These are phyloP conservation scores for Metschnikowia koreensis DNA, from an alignment of 805 yeast species.

Conservation along the genomic window DNA sequence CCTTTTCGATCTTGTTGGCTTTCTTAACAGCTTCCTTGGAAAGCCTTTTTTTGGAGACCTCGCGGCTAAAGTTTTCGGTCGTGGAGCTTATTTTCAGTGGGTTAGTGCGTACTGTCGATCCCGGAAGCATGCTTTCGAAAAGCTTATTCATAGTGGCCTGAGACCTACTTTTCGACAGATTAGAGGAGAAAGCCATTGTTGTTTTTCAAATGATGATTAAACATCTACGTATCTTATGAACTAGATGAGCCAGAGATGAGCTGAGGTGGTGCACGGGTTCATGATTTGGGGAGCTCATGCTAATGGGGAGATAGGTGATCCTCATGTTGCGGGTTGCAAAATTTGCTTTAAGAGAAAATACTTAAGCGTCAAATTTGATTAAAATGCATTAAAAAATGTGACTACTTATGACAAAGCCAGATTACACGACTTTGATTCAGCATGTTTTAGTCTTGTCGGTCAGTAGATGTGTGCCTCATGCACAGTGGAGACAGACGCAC, in stretches of 20 bases:
- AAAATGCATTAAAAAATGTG: too few relatives aligned
- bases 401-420: too few relatives aligned
- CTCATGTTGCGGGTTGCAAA: background rate
- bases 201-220: background rate
- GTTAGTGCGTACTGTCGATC: slow-evolving; percentile 8
- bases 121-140: slow-evolving; percentile 25
- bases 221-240: too few relatives aligned
- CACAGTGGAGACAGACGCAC: background rate
- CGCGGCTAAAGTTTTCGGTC: slow-evolving; percentile 18
- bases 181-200: slow-evolving; percentile 23
- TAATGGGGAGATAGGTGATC: background rate
- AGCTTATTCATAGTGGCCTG: slow-evolving; percentile 26
- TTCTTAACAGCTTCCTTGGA: slow-evolving; percentile 21
- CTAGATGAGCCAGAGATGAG: slow-evolving; percentile 6
- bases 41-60: slow-evolving; percentile 16
- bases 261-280: slow-evolving; percentile 7
- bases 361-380: too few relatives aligned
- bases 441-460: too few relatives aligned
- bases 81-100: slow-evolving; percentile 11
- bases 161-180: slow-evolving; percentile 22
- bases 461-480: too few relatives aligned
- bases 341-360: too few relatives aligned
- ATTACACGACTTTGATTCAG: too few relatives aligned
- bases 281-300: background rate
- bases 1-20: slow-evolving; percentile 18